phyloP scores from a whole-genome alignment of 2,329 filamentous ascomycete genomes.

The Madurella mycetomatis region DNA sequence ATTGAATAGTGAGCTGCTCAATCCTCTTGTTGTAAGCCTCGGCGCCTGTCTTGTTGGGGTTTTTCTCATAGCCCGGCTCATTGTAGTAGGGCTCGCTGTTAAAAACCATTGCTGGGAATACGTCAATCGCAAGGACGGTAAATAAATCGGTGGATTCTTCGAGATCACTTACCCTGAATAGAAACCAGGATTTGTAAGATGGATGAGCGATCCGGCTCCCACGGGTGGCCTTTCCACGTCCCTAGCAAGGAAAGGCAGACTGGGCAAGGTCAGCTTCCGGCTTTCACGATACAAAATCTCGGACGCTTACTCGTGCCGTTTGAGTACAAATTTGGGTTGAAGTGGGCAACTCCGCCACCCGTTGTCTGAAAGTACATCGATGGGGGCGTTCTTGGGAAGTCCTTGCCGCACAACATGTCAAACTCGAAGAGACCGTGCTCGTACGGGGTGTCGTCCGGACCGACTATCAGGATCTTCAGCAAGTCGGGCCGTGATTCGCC shows the following conservation, averaged over 20 bases:
- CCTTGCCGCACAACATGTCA: slow-evolving; percentile 41
- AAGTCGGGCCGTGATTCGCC: slow-evolving; percentile 42
- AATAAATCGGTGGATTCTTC: background rate
- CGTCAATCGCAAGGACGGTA: too few species aligned
- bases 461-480: slow-evolving; percentile 48
- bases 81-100: slow-evolving; percentile 51
- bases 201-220: slow-evolving; percentile 44
- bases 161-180: slow-evolving; percentile 39
- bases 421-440: slow-evolving; percentile 53
- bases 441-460: slow-evolving; percentile 48
- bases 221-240: slow-evolving; percentile 44
- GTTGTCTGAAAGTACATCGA: slow-evolving; percentile 43
- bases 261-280: slow-evolving; percentile 17
- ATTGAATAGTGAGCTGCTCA: slow-evolving; percentile 26
- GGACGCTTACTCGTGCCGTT: slow-evolving; percentile 42
- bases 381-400: slow-evolving; percentile 42
- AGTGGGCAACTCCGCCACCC: slow-evolving; percentile 34
- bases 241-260: slow-evolving; percentile 49
- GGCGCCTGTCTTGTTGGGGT: slow-evolving; percentile 16
- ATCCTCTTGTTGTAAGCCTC: slow-evolving; percentile 31
- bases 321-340: slow-evolving; percentile 51
- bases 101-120: slow-evolving; percentile 44
- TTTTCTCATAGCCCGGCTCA: slow-evolving; percentile 42
- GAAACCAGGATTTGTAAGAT: slow-evolving; percentile 50
- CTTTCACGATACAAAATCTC: background rate